Conservation (phyloP, 257 asterid species). For the Nicotiana tabacum region DNA sequence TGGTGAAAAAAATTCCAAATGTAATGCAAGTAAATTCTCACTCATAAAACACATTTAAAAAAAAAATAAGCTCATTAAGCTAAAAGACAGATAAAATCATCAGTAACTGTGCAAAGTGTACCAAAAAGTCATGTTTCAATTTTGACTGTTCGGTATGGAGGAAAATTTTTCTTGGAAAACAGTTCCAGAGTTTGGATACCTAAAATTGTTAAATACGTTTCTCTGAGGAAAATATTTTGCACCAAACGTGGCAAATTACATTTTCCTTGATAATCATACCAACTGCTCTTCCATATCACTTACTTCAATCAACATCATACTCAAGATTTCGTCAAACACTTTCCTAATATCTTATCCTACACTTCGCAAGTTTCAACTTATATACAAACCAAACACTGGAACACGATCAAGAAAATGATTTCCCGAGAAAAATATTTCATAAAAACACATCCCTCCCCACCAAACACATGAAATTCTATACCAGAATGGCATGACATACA, state of each 20-base stretch:
- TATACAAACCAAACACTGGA: not conserved
- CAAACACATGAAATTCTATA: not conserved
- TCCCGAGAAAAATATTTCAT: not conserved
- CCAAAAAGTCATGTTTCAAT: not conserved
- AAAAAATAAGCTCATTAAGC: not conserved
- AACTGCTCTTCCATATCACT: not conserved
- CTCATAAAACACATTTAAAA: not conserved
- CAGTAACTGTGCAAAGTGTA: not conserved
- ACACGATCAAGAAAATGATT: not conserved
- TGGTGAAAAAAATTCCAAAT: slow-evolving; percentile 9
- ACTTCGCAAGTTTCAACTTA: not conserved
- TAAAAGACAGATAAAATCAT: not conserved
- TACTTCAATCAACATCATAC: not conserved
- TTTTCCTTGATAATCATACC: not conserved
- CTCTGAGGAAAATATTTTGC: not conserved
- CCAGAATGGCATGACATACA: not conserved
- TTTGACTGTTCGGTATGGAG: not conserved
- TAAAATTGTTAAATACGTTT: not conserved
- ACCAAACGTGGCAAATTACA: not conserved
- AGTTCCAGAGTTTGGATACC: not conserved
- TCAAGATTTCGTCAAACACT: not conserved
- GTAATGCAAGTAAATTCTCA: not conserved
- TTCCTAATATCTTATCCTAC: not conserved
- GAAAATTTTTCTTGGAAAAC: not conserved
- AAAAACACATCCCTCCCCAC: not conserved